Conservation (phyloP, 805 yeast genomes). For the Saturnispora sanitii region DNA sequence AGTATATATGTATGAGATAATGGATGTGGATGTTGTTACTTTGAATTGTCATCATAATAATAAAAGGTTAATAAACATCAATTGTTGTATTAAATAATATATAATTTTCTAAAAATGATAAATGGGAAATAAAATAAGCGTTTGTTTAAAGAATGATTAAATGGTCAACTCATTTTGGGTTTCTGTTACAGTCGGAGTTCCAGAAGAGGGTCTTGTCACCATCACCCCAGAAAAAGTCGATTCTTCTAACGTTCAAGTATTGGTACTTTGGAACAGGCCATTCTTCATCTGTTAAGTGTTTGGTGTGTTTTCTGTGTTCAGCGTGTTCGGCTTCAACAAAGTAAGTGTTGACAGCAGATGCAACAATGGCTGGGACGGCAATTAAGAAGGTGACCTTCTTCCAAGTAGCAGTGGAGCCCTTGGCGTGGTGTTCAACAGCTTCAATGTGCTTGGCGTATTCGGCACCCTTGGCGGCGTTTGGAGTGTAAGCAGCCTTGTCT, state of each 20-base stretch:
- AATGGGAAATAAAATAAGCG: constrained; percentile 1
- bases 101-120: constrained; percentile 4
- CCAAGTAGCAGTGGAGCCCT: constrained; percentile 70
- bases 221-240: constrained; percentile 96
- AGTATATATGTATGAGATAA: too few relatives aligned
- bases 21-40: too few relatives aligned
- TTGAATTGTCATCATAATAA: too few relatives aligned
- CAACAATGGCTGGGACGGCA: constrained; percentile 73
- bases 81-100: too few relatives aligned
- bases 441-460: constrained; percentile 52
- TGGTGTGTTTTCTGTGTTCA: constrained; percentile 73
- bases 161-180: constrained; percentile 32
- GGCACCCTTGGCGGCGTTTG: constrained; percentile 57
- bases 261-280: constrained; percentile 80
- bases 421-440: constrained; percentile 73
- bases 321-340: constrained; percentile 82
- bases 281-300: constrained; percentile 72
- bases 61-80: too few relatives aligned
- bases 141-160: too few relatives aligned
- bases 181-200: constrained; percentile 89
- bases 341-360: constrained; percentile 72
- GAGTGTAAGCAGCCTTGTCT: constrained; percentile 37
- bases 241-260: constrained; percentile 82
- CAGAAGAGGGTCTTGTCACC: constrained; percentile 97
- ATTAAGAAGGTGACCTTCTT: constrained; percentile 69